A percentile compares a stretch with the other conserved stretches of the same genome.
Evolutionary conservation across 495 filamentous ascomycete genomes (phyloP).

Genomic region (Lasiosphaeris hirsuta): DNA sequence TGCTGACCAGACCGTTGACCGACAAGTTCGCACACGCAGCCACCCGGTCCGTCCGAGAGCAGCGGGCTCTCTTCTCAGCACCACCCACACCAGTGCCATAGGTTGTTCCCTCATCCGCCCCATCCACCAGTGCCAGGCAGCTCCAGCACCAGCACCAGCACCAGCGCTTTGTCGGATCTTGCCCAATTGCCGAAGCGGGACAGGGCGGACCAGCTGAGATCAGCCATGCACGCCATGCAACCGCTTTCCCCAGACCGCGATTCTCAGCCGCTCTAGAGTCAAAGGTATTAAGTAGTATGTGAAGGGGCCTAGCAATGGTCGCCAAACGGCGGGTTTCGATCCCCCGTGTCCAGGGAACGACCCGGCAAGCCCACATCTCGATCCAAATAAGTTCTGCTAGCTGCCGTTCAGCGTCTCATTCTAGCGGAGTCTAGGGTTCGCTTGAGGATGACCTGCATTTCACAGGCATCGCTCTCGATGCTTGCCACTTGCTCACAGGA

Average conservation of each 20-base stretch:
- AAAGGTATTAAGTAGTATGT: no score
- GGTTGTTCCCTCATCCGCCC: no score
- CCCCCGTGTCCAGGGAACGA: background rate
- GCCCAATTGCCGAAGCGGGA: background rate
- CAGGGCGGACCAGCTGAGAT: background rate
- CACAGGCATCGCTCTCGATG: background rate
- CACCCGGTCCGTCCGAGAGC: no score
- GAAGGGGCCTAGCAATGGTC: background rate
- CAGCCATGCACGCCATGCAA: background rate
- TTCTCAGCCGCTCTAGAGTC: slow-evolving; percentile 1
- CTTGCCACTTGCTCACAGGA: no score
- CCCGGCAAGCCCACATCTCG: background rate
- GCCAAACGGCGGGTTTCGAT: background rate
- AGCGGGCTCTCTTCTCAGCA: no score
- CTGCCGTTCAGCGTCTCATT: background rate
- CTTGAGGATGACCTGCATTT: background rate
- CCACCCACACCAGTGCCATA: no score
- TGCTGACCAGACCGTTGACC: no score
- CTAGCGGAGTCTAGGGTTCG: background rate
- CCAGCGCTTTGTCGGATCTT: background rate
- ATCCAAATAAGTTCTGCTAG: background rate
- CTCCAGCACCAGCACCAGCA: no score
- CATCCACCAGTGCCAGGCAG: no score
- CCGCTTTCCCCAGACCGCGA: background rate
- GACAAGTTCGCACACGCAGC: no score